Percentiles rank a stretch among this genome's conserved stretches.
These are phyloP conservation scores for Pythium sp. DNA, from an alignment of 352 stramenopile genomes.

Conservation along the genomic window DNA sequence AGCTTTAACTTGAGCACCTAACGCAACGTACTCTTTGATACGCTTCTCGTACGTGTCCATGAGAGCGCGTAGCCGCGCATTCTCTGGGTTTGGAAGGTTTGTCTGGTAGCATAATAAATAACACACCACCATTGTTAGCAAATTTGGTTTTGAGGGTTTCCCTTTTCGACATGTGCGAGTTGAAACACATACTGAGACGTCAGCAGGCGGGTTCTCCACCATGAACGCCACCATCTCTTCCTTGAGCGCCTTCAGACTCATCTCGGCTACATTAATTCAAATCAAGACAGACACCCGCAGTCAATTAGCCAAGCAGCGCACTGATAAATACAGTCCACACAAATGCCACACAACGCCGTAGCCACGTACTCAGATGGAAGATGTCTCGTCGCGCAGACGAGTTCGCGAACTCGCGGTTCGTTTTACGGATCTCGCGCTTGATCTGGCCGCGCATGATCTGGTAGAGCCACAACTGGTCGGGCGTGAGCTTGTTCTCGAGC, in stretches of 20 bases:
- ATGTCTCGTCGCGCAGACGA: conserved; percentile 59
- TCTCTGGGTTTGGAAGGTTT: conserved; percentile 59
- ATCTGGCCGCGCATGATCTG: conserved; percentile 54
- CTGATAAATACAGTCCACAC: neutral
- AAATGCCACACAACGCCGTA: neutral
- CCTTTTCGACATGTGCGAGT: neutral
- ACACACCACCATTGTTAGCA: neutral
- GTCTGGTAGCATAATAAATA: conserved; percentile 19
- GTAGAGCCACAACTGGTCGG: conserved; percentile 59
- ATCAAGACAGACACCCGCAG: neutral
- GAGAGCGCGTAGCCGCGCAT: conserved; percentile 45
- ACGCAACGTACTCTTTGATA: conserved; percentile 31
- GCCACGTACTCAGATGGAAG: conserved; percentile 53
- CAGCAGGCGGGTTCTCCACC: conserved; percentile 39
- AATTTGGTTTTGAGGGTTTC: neutral
- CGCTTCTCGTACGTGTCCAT: conserved; percentile 49
- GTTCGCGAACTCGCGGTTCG: conserved; percentile 61
- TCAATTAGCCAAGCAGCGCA: neutral
- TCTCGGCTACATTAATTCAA: conserved; percentile 33
- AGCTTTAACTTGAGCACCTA: neutral
- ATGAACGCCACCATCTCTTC: conserved; percentile 63
- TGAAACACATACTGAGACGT: conserved; percentile 31
- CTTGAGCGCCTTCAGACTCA: conserved; percentile 62
- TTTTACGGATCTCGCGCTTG: conserved; percentile 63
- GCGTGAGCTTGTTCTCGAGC: conserved; percentile 27